Base-by-base conservation (phyloP, 352 stramenopile genomes). In the Pythium folliculosum region DNA sequence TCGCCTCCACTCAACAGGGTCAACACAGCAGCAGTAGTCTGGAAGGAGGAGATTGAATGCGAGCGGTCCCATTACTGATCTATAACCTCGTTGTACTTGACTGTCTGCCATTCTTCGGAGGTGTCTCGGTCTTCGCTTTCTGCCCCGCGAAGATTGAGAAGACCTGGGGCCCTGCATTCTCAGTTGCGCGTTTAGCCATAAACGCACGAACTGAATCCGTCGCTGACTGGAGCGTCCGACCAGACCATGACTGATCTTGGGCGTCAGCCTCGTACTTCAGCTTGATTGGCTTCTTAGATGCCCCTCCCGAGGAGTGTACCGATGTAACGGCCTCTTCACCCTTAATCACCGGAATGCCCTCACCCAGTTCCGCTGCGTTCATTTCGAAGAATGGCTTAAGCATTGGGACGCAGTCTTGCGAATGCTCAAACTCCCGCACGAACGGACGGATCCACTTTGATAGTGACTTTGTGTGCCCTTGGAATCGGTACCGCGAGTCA, bases 401-500 rank as follows among this genome's bases (percentile, higher is more conserved):
- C 61, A 90, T 72, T 6, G 82, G 67, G 13, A 90, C 43, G n/a
- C 80, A 84, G 50, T 89, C 77, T 60, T 90, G 62, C 14, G 80
- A 77, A 50, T 91, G 70, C 52, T 91, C 83, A 35, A 90, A 86
- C 59, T 93, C 83, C 23, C 84, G 81, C 21, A 93, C 80, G 62
- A 84, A 82, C 38, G 83, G 79, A 17, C 85, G 82, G 70, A 91
- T 90, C 85, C 85, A 94, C 71, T 94, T 94, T 45, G 85, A 92
- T 7, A 94, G 75, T 25, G 77, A 91, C 23, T 78, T 77, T 9
- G 73, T 82, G 63, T 91, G 77, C 32, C 74, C 78, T 32, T 88
- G 77, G 30, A 81, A 81, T 5, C 83, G 80, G 71, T 94, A 86
- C 6, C 88, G 78, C 3, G 88, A 94, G 51, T 99, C 98, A 2